phyloP scores from a whole-genome alignment of 305 asterid species.

The Fraxinus albicans region DNA sequence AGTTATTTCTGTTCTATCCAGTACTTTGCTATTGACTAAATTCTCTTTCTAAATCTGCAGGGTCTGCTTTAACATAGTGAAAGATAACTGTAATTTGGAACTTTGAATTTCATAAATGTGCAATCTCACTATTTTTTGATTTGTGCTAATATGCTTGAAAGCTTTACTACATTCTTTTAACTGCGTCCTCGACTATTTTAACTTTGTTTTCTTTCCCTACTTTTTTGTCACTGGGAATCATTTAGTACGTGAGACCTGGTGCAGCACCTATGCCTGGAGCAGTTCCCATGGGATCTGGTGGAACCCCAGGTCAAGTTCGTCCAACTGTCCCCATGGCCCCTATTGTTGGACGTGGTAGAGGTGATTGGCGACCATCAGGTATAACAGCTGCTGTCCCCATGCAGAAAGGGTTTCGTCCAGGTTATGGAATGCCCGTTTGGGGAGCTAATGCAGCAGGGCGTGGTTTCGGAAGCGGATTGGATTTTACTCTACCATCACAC shows the following conservation, averaged over 20 bases:
- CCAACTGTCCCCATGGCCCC: constrained; percentile 64
- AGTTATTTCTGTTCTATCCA: not conserved
- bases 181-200: constrained; percentile 12
- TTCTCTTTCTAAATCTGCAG: constrained; percentile 11
- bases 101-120: constrained; percentile 10
- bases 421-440: constrained; percentile 67
- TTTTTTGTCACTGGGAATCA: constrained; percentile 26
- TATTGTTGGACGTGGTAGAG: constrained; percentile 91
- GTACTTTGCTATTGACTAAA: constrained; percentile 1
- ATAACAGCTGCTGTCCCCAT: constrained; percentile 54
- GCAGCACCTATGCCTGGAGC: constrained; percentile 71
- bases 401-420: constrained; percentile 77
- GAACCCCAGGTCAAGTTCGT: constrained; percentile 69
- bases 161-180: constrained; percentile 13
- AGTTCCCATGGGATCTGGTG: constrained; percentile 60
- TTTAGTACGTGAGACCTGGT: constrained; percentile 98
- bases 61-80: constrained; percentile 20
- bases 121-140: not conserved
- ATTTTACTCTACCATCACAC: constrained; percentile 97
- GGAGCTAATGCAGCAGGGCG: constrained; percentile 78
- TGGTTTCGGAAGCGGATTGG: constrained; percentile 92
- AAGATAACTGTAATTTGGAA: not conserved
- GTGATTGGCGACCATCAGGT: constrained; percentile 91
- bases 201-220: constrained; percentile 17
- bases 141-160: not conserved